Evolutionary conservation across 2,329 filamentous ascomycete genomes (phyloP), one percentile per base, ranked within the genome.

Genomic region (Penicillium sp.): DNA sequence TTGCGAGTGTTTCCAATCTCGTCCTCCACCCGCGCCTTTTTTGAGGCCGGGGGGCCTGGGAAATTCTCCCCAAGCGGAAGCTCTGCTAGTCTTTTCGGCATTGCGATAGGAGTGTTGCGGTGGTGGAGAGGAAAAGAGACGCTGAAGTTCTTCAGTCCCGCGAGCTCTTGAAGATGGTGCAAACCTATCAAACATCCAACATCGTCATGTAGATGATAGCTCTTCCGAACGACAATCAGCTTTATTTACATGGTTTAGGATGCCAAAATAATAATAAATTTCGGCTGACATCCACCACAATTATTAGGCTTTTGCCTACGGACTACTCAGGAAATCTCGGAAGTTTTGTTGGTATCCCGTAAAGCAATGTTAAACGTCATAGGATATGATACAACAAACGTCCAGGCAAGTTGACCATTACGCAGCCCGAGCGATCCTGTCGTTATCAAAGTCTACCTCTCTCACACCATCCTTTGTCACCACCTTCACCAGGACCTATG

Each of bases 391-490:
- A 64, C 62, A 63, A 60, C 58, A 61, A 66, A 69, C 64, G 57
- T 64, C 58, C 42, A 56, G 54, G 59, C 64, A 62, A 62, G 63
- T 63, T 58, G 64, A 59, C 63, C 61, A 68, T 73, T 75, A 80
- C 69, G 78, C 77, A 71, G 74, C 73, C 54, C 71, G 68, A 55
- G 79, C 76, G 59, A 77, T 72, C 75, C 86, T 87, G 77, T 89
- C 87, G 72, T 96, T 90, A 72, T 93, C 89, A 73, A 92, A 95
- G 61, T 90, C 85, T 68, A 95, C 84, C 67, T 94, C 90, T 66
- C 85, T 80, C 59, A 99, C 88, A 11, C 95, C 94, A 67, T 97
- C 91, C 79, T 95, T 96, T 59, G 92, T 96, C 69, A 99, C 86
- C 33, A 92, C 89, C 83, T 97, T 97, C 68, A 99, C 92, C 52